Percentiles rank a stretch among this genome's conserved stretches.
These are phyloP conservation scores for Coemansia aciculifera DNA, from an alignment of 192 early-diverging fungal species.

Conservation along the genomic window DNA sequence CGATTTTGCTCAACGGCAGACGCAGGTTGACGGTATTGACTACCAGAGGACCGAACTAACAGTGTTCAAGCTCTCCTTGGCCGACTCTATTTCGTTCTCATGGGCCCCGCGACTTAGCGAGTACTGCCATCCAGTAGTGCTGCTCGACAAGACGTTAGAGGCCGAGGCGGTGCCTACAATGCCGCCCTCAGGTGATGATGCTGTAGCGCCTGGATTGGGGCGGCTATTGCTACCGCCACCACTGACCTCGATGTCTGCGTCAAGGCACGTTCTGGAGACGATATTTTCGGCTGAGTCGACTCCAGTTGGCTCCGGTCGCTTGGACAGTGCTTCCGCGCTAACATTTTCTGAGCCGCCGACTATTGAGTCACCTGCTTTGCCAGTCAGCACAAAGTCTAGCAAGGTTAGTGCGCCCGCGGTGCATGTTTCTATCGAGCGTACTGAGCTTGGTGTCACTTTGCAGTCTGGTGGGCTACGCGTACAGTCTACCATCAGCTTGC, in stretches of 20 bases:
- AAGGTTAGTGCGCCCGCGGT: not conserved
- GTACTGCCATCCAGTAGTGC: not conserved
- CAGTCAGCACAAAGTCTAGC: not conserved
- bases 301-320: not conserved
- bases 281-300: conserved; percentile 18
- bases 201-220: not conserved
- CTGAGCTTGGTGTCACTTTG: not conserved
- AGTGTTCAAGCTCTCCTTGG: conserved; percentile 14
- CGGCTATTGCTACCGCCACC: not conserved
- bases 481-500: conserved; percentile 5
- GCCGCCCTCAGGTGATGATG: not conserved
- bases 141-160: not conserved
- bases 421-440: conserved; percentile 3
- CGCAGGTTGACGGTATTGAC: conserved; percentile 10
- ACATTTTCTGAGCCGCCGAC: not conserved
- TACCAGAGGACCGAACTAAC: conserved; percentile 19
- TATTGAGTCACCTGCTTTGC: not conserved
- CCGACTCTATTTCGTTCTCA: conserved; percentile 3
- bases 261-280: conserved; percentile 11
- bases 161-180: not conserved
- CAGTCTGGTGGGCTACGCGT: not conserved
- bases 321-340: not conserved
- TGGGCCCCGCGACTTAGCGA: conserved; percentile 16
- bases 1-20: conserved; percentile 11
- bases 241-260: not conserved